phyloP scores from a whole-genome alignment of 805 yeast species.

The Kodamaea fukazawae region DNA sequence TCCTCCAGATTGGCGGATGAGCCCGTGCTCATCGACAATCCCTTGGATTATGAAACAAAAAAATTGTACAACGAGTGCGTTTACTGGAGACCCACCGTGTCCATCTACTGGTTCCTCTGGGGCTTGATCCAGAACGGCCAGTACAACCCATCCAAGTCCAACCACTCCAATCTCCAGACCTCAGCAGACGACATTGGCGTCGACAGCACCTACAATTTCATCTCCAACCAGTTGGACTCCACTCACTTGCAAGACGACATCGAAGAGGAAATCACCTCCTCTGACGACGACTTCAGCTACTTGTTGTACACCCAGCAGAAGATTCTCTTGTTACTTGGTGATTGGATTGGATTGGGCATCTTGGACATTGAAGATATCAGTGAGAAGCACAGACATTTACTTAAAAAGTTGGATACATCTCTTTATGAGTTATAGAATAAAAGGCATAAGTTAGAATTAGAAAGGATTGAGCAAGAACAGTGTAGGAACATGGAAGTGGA shows the following conservation, averaged over 20 bases:
- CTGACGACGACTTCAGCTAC: conserved; percentile 73
- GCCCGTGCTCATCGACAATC: conserved; percentile 9
- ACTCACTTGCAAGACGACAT: conserved; percentile 23
- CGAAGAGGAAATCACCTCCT: conserved; percentile 35
- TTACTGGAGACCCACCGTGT: conserved; percentile 79
- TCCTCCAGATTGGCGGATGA: conserved; percentile 24
- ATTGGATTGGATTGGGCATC: conserved; percentile 61
- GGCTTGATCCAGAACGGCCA: conserved; percentile 75
- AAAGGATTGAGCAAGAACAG: too few relatives aligned
- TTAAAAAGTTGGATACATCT: too few relatives aligned
- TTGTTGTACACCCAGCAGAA: conserved; percentile 73
- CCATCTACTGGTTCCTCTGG: conserved; percentile 87
- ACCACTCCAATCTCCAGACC: conserved; percentile 12
- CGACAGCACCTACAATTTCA: conserved; percentile 34
- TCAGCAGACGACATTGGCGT: conserved; percentile 35
- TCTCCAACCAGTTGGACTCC: conserved; percentile 52
- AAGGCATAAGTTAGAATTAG: too few relatives aligned
- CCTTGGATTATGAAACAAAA: conserved; percentile 39
- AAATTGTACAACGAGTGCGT: conserved; percentile 61
- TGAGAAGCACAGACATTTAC: conserved; percentile 16
- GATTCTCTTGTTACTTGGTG: conserved; percentile 70
- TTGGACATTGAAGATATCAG: conserved; percentile 30
- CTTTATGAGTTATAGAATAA: too few relatives aligned
- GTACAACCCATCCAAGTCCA: conserved; percentile 20
- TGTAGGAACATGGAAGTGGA: too few relatives aligned